Evolutionary conservation across 257 asterid genomes (phyloP).

Genomic region (Rauvolfia tetraphylla): DNA sequence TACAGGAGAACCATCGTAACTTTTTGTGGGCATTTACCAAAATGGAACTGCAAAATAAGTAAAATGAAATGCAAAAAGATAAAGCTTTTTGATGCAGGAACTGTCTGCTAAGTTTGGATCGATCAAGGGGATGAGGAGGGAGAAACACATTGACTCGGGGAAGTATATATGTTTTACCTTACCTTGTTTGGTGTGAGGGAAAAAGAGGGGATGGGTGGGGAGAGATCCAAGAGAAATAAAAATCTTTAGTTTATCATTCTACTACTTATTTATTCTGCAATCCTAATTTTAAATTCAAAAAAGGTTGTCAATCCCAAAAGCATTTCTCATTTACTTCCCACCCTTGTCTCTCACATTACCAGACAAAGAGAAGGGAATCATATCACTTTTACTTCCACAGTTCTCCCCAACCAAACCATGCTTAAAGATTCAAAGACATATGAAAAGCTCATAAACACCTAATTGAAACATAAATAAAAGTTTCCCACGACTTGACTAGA

Average conservation of each 20-base stretch:
- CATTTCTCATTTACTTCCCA: not conserved
- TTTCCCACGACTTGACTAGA: not conserved
- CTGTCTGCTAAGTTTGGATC: not conserved
- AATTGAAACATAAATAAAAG: not conserved
- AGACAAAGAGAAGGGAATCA: too few relatives aligned
- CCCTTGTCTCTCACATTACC: too few relatives aligned
- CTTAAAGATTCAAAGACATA: not conserved
- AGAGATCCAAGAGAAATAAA: not conserved
- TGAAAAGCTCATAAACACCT: too few relatives aligned
- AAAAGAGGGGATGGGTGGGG: not conserved
- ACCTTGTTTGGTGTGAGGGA: not conserved
- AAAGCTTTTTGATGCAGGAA: not conserved
- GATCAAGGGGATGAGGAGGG: not conserved
- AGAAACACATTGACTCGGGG: not conserved
- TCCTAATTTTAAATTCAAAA: not conserved
- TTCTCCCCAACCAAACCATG: not conserved
- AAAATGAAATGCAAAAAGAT: not conserved
- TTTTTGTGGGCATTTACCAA: not conserved
- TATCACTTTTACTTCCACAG: too few relatives aligned
- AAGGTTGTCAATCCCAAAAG: not conserved
- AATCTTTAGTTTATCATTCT: not conserved
- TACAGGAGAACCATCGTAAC: constrained; percentile 6
- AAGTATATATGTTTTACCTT: not conserved
- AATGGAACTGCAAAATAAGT: not conserved
- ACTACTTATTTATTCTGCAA: not conserved